Conservation (phyloP, 2,329 filamentous ascomycete species). For the Sarocladium brachiariae region DNA sequence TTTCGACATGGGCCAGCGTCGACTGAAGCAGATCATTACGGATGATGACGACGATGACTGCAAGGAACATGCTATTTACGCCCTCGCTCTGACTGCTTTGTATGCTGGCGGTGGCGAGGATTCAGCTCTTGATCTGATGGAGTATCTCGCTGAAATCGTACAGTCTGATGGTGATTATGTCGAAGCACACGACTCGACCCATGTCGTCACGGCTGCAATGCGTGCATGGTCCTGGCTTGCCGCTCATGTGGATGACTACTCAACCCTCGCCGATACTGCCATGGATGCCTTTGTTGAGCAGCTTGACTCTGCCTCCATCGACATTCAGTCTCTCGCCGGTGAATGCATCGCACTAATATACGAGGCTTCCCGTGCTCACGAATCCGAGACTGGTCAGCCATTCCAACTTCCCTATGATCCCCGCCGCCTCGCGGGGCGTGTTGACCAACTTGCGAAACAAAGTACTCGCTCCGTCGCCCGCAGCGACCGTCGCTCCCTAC, state of each 20-base stretch:
- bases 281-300: constrained; percentile 81
- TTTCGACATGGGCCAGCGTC: constrained; percentile 22
- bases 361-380: constrained; percentile 54
- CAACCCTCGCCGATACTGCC: constrained; percentile 62
- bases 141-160: constrained; percentile 69
- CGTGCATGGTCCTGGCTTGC: constrained; percentile 76
- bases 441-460: constrained; percentile 39
- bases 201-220: constrained; percentile 67
- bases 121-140: constrained; percentile 64
- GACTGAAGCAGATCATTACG: constrained; percentile 28
- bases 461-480: constrained; percentile 44
- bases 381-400: constrained; percentile 41
- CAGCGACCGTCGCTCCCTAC: constrained; percentile 39
- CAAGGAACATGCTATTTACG: constrained; percentile 64
- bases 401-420: constrained; percentile 46
- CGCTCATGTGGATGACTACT: constrained; percentile 68
- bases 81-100: constrained; percentile 63
- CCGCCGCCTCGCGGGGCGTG: constrained; percentile 38
- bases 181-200: constrained; percentile 62
- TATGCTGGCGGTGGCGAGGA: constrained; percentile 68
- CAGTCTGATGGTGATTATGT: constrained; percentile 71
- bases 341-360: constrained; percentile 78
- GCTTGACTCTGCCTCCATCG: constrained; percentile 64
- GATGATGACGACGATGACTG: constrained; percentile 58
- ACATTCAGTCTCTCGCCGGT: constrained; percentile 71